Base-by-base conservation (phyloP, 2,329 filamentous ascomycete genomes). In the Aureobasidium sp. region DNA sequence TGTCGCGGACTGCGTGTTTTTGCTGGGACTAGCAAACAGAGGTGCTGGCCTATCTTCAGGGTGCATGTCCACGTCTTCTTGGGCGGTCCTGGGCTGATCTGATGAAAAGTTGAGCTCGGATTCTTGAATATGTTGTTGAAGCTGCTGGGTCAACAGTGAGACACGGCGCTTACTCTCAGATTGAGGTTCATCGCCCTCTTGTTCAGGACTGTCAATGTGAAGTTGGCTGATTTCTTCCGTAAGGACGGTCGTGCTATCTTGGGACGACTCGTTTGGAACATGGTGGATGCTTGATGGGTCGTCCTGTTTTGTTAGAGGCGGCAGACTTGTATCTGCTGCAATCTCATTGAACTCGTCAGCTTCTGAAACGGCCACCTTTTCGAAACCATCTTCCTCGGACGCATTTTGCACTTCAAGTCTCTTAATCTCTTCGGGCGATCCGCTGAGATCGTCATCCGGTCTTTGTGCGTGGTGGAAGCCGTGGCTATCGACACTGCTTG, bases 321-420 rank as follows among this genome's bases (percentile, higher is more conserved):
- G 64, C 62, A 48, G 63, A 44, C 54, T 70, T 66, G 65, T 63
- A 34, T 62, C 63, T 48, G 68, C 72, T 27, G 75, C 72, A 62
- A 77, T 79, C 70, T 86, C 86, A 66, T 86, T 81, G 63, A 88
- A 83, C 64, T 88, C 85, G 65, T 89, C 84, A 63, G 91, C 88
- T 32, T 86, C 87, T 49, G 83, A 82, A 29, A 81, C 79, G 49
- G 79, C 79, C 10, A 97, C 92, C 74, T 96, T 91, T 72, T 99
- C 94, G 69, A 97, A 97, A 0, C 90, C 90, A 71, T 97, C 94
- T 65, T 94, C 90, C 66, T 96, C 91, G 13, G 88, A 87, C 16
- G 84, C 86, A 69, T 94, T 95, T 58, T 88, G 89, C 15, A 93
- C 85, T 67, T 93, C 90, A 1, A 92, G 79, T 50, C 81, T 82